Evolutionary conservation across 2,329 filamentous ascomycete genomes (phyloP).

Genomic region (Colletotrichum sp.): DNA sequence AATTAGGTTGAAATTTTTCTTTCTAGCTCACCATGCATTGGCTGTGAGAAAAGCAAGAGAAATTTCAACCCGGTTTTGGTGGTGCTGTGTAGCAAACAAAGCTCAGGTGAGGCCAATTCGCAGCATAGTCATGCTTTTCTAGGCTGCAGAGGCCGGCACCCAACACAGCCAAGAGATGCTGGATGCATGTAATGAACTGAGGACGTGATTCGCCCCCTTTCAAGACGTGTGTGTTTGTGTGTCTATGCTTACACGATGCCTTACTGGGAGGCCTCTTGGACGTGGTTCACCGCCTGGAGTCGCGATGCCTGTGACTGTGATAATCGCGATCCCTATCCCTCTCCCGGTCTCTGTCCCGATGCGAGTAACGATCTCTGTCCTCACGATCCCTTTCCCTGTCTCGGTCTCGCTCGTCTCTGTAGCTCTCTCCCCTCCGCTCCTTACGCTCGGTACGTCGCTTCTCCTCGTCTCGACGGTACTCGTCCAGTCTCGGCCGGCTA

Average conservation of each 20-base stretch:
- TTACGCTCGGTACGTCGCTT: constrained; percentile 41
- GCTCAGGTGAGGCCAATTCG: background rate
- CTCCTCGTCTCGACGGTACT: constrained; percentile 46
- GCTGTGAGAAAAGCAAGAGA: background rate
- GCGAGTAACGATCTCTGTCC: constrained; percentile 30
- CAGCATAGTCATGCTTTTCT: background rate
- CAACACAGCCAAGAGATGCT: background rate
- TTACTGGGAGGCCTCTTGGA: background rate
- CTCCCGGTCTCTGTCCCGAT: constrained; percentile 38
- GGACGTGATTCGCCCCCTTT: background rate
- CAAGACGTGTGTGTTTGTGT: background rate
- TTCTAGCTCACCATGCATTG: background rate
- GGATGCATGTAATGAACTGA: background rate
- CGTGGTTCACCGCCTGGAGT: constrained; percentile 10
- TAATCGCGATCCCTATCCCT: constrained; percentile 18
- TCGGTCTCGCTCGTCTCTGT: constrained; percentile 46
- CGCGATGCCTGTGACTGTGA: constrained; percentile 16
- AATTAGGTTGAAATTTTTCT: background rate
- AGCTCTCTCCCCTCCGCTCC: constrained; percentile 34
- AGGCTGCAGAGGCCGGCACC: background rate
- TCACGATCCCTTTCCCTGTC: constrained; percentile 37
- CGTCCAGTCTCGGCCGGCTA: constrained; percentile 51
- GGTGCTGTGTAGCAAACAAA: background rate
- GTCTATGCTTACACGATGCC: background rate
- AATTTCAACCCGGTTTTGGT: too few relatives aligned